Conservation (phyloP, 1,284 basidiomycete species). For the Trichosporon sp. region DNA sequence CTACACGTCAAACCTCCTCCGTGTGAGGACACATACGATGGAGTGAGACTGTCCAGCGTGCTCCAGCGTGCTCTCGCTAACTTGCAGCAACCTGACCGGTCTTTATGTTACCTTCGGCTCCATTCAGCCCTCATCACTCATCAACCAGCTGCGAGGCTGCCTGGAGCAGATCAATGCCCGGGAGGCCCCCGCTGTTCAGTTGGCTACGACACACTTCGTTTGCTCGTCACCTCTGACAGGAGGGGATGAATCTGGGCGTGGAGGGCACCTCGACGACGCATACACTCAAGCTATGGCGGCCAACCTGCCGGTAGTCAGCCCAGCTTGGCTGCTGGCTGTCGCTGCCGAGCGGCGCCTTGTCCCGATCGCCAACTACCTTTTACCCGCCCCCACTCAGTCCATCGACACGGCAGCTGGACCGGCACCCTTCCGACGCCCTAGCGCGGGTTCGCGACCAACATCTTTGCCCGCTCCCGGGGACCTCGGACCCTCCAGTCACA, state of each 20-base stretch:
- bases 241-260: constrained; percentile 52
- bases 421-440: constrained; percentile 50
- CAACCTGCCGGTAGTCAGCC: constrained; percentile 84
- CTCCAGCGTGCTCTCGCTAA: background rate
- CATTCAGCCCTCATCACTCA: constrained; percentile 65
- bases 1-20: constrained; percentile 72
- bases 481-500: constrained; percentile 19
- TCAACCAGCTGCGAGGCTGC: constrained; percentile 71
- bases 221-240: constrained; percentile 66
- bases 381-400: constrained; percentile 59
- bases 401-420: constrained; percentile 50
- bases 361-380: constrained; percentile 72
- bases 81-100: constrained; percentile 71
- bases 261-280: constrained; percentile 56
- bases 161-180: constrained; percentile 75
- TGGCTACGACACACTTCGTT: constrained; percentile 94
- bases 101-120: constrained; percentile 88
- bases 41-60: no score
- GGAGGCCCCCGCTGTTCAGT: constrained; percentile 86
- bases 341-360: constrained; percentile 78
- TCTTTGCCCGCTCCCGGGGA: background rate
- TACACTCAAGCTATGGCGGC: constrained; percentile 85
- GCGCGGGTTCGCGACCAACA: background rate
- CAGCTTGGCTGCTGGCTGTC: constrained; percentile 83
- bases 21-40: constrained; percentile 84